Percentiles rank a stretch among this genome's conserved stretches.
Conservation (phyloP, 169 alveolate genomes). For the Eimeria acervulina region DNA sequence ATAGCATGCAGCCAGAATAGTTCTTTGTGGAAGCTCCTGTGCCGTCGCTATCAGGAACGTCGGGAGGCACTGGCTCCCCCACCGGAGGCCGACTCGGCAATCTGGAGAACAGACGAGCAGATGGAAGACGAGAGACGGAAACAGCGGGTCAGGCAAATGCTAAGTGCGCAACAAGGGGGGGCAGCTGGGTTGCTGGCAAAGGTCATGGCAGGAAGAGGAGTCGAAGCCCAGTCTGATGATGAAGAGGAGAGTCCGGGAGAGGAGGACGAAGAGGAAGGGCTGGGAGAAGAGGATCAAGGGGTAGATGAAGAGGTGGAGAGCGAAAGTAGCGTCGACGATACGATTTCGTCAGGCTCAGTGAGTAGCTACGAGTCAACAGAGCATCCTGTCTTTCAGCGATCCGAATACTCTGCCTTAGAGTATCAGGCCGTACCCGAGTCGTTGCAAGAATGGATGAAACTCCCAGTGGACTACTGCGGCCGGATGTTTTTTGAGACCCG, state of each 20-base stretch:
- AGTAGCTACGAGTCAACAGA: conserved; percentile 51
- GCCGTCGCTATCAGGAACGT: conserved; percentile 48
- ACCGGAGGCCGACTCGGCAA: not conserved
- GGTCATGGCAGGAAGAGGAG: conserved; percentile 13
- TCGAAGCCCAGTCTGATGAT: not conserved
- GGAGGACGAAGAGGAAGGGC: not conserved
- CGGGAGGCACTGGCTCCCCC: conserved; percentile 19
- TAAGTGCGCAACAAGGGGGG: not conserved
- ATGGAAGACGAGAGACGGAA: conserved; percentile 1
- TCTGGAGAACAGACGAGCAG: conserved; percentile 30
- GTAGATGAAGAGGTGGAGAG: not conserved
- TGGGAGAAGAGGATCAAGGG: conserved; percentile 8
- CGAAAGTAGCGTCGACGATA: conserved; percentile 7
- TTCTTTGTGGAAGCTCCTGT: not conserved
- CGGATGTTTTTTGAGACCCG: conserved; percentile 48
- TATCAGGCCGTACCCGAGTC: conserved; percentile 37
- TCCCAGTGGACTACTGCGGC: conserved; percentile 72
- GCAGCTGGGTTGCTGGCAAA: conserved; percentile 42
- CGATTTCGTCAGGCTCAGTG: conserved; percentile 43
- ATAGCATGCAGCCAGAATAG: no score
- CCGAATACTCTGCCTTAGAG: conserved; percentile 61
- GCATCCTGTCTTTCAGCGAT: conserved; percentile 18
- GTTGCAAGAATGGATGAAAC: conserved; percentile 66
- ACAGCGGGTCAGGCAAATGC: conserved; percentile 41
- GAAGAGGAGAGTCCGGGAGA: conserved; percentile 53